Base-by-base conservation (phyloP, 495 filamentous ascomycete genomes). In the Hapsidospora chrysogenum region DNA sequence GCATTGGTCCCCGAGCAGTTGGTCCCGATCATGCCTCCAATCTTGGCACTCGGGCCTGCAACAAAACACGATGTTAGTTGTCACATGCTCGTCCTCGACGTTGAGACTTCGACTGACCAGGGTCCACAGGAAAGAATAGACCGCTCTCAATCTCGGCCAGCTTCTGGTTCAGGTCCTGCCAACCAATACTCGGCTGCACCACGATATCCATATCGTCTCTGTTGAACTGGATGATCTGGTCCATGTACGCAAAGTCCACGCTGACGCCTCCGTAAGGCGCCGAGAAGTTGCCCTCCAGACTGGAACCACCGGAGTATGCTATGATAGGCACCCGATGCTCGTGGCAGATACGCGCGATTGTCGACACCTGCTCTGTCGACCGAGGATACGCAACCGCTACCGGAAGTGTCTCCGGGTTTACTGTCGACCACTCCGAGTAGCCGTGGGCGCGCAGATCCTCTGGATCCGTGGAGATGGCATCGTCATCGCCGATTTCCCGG, bases 171-270 rank as follows among this genome's bases (percentile, higher is more conserved):
- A 95, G 56, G 29, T 78, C 70, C 73, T 87, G 84, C 84, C 85
- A 95, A n/a, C 76, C 74, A 26, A 95, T 80, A 8, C 74, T 76
- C 2, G 86, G 86, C 47, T 94, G 86, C 7, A 94, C 85, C 4
- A 89, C 78, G 39, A 93, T 62, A 47, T 95, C 86, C 78, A 94
- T 79, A 52, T 95, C 86, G 4, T 78, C 77, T 35, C 80, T 72
- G 51, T 92, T 78, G 31, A 93, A 62, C 28, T 74, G 61, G 19
- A 93, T 26, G 20, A 92, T 78, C 42, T 76, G 66, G 49, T 92
- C 74, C 86, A 95, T 95, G 43, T 61, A 69, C 11, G 72, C 71
- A 49, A 95, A 93, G 46, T 95, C 86, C 28, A 95, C 81, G 37
- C 75, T 84, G 50, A 95, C 68, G 11, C 86, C 86, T 9, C 84